Conservation (phyloP, 2,329 filamentous ascomycete species). For the Trichophyton rubrum region DNA sequence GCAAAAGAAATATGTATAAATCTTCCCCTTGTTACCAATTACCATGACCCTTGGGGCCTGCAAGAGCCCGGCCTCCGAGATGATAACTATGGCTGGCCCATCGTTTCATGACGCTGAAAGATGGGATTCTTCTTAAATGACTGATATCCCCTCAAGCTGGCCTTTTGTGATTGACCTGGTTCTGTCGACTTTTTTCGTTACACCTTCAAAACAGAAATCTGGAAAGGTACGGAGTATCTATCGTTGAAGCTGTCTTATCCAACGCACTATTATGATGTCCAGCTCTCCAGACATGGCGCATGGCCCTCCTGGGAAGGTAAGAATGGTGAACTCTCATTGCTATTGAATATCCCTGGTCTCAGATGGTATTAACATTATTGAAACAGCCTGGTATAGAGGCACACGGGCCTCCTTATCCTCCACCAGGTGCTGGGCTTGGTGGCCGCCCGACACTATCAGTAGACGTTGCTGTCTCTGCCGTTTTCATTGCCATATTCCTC, state of each 20-base stretch:
- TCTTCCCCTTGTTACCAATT: not conserved
- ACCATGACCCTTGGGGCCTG: not conserved
- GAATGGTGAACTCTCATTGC: not conserved
- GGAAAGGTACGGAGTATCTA: not conserved
- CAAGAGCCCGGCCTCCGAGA: not conserved
- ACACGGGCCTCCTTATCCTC: conserved; percentile 21
- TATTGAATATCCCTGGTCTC: too few species aligned
- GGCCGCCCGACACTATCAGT: conserved; percentile 43
- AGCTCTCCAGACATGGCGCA: not conserved
- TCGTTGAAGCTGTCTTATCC: not conserved
- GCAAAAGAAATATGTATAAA: not conserved
- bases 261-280: not conserved
- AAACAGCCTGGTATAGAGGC: not conserved
- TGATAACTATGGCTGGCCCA: not conserved
- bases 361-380: not conserved
- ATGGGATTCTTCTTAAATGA: not conserved
- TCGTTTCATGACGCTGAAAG: not conserved
- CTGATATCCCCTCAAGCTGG: not conserved
- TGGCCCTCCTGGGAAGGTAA: not conserved
- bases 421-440: conserved; percentile 22
- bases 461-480: conserved; percentile 53
- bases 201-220: not conserved
- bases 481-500: conserved; percentile 45
- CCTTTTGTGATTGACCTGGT: not conserved
- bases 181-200: not conserved